Evolutionary conservation across 2,329 filamentous ascomycete genomes (phyloP).

Genomic region (Bretziella fagacearum): DNA sequence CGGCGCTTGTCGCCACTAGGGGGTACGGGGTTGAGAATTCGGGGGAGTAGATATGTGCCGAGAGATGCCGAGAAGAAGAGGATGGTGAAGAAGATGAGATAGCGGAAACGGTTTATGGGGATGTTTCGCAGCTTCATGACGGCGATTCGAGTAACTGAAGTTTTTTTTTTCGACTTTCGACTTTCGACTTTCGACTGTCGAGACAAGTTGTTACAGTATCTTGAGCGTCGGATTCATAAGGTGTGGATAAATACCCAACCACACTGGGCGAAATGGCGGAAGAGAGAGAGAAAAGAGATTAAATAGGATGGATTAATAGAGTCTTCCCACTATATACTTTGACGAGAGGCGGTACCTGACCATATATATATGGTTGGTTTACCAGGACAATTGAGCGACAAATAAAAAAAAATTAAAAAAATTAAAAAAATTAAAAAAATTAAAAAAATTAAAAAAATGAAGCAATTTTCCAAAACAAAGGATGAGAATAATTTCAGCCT

Average conservation of each 20-base stretch:
- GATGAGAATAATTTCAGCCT: not conserved
- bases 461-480: not conserved
- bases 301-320: not conserved
- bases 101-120: conserved; percentile 30
- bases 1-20: conserved; percentile 41
- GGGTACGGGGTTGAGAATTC: conserved; percentile 44
- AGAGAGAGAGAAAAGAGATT: no score
- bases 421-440: not conserved
- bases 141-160: no score
- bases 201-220: no score
- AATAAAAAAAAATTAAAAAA: conserved; percentile 2
- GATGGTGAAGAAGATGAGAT: conserved; percentile 24
- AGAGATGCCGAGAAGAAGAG: conserved; percentile 31
- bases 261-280: not conserved
- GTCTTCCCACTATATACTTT: not conserved
- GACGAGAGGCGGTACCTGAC: no score
- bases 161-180: no score
- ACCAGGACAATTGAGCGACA: not conserved
- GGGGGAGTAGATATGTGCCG: conserved; percentile 33
- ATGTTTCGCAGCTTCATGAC: not conserved
- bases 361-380: not conserved
- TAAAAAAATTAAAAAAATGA: not conserved
- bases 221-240: not conserved
- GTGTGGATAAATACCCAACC: not conserved
- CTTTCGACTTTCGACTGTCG: no score